These are phyloP conservation scores for Pyronema domesticum DNA, from an alignment of 495 filamentous ascomycete genomes.

Conservation along the genomic window DNA sequence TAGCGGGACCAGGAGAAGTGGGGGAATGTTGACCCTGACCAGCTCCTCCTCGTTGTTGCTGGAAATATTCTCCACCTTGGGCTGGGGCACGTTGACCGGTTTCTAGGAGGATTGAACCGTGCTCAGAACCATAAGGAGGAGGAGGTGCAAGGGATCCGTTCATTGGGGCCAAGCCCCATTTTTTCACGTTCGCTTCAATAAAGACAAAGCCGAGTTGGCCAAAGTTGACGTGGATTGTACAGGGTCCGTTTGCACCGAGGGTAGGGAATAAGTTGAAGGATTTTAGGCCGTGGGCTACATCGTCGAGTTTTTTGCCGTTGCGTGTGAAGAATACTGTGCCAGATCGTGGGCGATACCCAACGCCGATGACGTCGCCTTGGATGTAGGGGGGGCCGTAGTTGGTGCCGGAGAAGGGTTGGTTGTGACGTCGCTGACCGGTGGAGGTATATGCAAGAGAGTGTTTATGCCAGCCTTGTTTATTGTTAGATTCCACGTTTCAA, in stretches of 20 bases:
- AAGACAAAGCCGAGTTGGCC: slow-evolving; percentile 96
- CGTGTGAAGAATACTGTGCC: slow-evolving; percentile 95
- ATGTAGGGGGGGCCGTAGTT: slow-evolving; percentile 66
- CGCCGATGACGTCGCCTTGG: slow-evolving; percentile 89
- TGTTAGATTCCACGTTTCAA: neutral
- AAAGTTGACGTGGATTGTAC: slow-evolving; percentile 88
- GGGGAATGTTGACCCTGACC: slow-evolving; percentile 27
- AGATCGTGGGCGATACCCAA: slow-evolving; percentile 85
- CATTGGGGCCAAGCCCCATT: slow-evolving; percentile 94
- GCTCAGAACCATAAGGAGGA: slow-evolving; percentile 88
- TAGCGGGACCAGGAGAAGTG: slow-evolving; percentile 71
- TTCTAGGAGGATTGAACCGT: slow-evolving; percentile 87
- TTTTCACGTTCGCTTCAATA: slow-evolving; percentile 98
- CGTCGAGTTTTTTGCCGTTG: slow-evolving; percentile 92
- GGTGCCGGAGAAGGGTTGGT: slow-evolving; percentile 69
- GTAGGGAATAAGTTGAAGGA: slow-evolving; percentile 94
- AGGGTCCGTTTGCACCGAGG: slow-evolving; percentile 82
- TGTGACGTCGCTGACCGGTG: slow-evolving; percentile 65
- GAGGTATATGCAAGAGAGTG: slow-evolving; percentile 81
- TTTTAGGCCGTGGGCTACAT: slow-evolving; percentile 82
- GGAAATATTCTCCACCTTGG: slow-evolving; percentile 27
- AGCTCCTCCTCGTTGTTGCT: slow-evolving; percentile 34
- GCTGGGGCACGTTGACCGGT: slow-evolving; percentile 14
- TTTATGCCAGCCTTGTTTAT: slow-evolving; percentile 60
- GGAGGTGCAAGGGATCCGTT: slow-evolving; percentile 88